Conservation (phyloP, 176 grass and related monocot genomes). For the Carex myosuroides region DNA sequence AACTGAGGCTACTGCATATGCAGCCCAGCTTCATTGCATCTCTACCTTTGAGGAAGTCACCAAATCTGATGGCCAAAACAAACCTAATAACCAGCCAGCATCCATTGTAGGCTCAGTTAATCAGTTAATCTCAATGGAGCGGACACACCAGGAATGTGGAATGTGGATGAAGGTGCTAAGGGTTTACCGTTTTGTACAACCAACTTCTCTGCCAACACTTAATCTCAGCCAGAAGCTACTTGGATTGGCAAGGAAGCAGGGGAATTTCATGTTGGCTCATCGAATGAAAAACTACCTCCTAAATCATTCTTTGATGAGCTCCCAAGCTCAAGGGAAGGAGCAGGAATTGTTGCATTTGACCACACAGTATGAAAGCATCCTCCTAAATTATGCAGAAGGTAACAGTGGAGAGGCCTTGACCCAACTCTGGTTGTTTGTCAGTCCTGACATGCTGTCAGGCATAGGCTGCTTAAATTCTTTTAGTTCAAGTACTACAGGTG, state of each 20-base stretch:
- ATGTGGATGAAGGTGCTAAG: conserved; percentile 90
- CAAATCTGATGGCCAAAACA: conserved; percentile 31
- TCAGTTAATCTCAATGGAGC: conserved; percentile 43
- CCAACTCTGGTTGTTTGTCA: conserved; percentile 75
- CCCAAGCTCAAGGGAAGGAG: conserved; percentile 24
- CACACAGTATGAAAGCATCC: conserved; percentile 69
- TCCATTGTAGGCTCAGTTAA: conserved; percentile 47
- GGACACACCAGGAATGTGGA: conserved; percentile 69
- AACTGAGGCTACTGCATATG: conserved; percentile 50
- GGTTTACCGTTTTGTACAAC: conserved; percentile 55
- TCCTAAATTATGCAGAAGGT: conserved; percentile 72
- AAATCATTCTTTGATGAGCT: conserved; percentile 48
- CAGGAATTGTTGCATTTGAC: conserved; percentile 69
- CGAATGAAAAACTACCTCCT: conserved; percentile 69
- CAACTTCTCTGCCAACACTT: conserved; percentile 64
- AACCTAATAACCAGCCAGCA: conserved; percentile 32
- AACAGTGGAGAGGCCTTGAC: conserved; percentile 56
- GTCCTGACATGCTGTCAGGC: conserved; percentile 33
- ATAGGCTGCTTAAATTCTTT: conserved; percentile 15
- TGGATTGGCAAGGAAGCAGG: conserved; percentile 80
- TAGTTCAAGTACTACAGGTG: conserved; percentile 31
- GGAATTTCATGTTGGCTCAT: conserved; percentile 74
- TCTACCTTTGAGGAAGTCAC: conserved; percentile 71
- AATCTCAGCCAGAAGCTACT: conserved; percentile 65
- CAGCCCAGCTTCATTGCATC: conserved; percentile 77